These are phyloP conservation scores for Chloromonas sp. DNA, from an alignment of 163 green algal genomes.

Conservation along the genomic window DNA sequence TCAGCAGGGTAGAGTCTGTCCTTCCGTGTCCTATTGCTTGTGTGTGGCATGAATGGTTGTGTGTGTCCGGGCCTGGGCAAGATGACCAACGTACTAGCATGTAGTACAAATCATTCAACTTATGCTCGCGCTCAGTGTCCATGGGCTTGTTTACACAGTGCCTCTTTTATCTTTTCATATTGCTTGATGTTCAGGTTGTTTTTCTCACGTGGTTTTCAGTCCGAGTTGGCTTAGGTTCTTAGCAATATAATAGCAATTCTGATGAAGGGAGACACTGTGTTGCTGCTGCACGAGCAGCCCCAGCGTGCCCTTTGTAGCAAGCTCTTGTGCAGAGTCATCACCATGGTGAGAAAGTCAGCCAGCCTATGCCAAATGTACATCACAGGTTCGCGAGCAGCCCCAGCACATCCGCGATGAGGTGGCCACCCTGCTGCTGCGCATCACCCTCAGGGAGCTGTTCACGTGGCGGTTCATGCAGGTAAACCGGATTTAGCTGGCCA, in stretches of 20 bases:
- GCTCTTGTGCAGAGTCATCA: not conserved
- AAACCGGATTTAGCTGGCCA: not conserved
- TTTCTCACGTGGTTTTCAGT: no score
- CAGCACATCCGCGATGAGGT: slow-evolving; percentile 74
- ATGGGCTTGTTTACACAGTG: no score
- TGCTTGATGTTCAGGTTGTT: no score
- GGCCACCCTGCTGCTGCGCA: slow-evolving; percentile 70
- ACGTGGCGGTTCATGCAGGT: slow-evolving; percentile 88
- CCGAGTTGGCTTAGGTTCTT: no score
- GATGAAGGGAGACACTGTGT: no score
- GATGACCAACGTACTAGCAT: not conserved
- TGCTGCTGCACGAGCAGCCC: no score
- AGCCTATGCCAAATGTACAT: not conserved
- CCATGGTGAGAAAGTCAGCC: not conserved
- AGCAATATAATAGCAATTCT: no score
- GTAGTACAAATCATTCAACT: not conserved
- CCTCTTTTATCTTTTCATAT: no score
- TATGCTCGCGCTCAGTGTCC: not conserved
- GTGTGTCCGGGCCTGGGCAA: no score
- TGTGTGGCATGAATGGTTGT: no score
- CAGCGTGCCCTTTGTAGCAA: not conserved
- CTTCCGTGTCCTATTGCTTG: not conserved
- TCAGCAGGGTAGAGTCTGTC: not conserved
- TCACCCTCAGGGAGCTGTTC: slow-evolving; percentile 91
- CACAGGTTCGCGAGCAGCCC: slow-evolving; percentile 56